phyloP scores from a whole-genome alignment of 495 filamentous ascomycete genomes.

The Hypoxylon fragiforme region DNA sequence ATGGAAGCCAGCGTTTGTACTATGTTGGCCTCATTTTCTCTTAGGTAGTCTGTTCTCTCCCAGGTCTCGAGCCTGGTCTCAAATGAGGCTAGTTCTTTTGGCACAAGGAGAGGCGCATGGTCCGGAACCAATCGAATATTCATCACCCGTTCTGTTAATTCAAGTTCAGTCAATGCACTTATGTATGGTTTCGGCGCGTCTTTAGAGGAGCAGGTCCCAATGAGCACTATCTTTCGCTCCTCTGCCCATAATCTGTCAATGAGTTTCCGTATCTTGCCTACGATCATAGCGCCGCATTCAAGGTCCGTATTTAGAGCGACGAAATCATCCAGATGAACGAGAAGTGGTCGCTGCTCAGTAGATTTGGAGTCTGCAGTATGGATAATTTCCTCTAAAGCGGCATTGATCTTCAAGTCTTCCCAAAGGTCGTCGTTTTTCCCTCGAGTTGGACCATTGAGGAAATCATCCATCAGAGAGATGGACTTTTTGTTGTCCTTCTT shows the following conservation, averaged over 20 bases:
- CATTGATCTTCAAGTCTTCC: conserved; percentile 48
- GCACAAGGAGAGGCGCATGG: neutral
- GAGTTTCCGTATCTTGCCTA: conserved; percentile 67
- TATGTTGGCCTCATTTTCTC: conserved; percentile 48
- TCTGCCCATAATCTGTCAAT: conserved; percentile 68
- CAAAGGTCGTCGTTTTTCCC: conserved; percentile 42
- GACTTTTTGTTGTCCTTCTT: conserved; percentile 28
- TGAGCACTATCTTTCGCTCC: conserved; percentile 71
- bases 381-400: conserved; percentile 46
- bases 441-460: conserved; percentile 18
- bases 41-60: conserved; percentile 38
- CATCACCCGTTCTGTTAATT: conserved; percentile 23
- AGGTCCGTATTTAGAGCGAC: conserved; percentile 67
- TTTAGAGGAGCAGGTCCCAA: conserved; percentile 63
- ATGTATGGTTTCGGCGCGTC: conserved; percentile 38
- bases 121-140: conserved; percentile 3
- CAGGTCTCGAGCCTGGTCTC: neutral
- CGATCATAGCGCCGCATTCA: conserved; percentile 60
- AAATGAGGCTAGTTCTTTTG: neutral
- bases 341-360: conserved; percentile 43
- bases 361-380: conserved; percentile 35
- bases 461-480: conserved; percentile 33
- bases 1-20: conserved; percentile 41
- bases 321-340: conserved; percentile 82
- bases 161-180: conserved; percentile 37